Evolutionary conservation across 768 basidiomycete species (phyloP).

Genomic region (Podaxis mareebaensis): DNA sequence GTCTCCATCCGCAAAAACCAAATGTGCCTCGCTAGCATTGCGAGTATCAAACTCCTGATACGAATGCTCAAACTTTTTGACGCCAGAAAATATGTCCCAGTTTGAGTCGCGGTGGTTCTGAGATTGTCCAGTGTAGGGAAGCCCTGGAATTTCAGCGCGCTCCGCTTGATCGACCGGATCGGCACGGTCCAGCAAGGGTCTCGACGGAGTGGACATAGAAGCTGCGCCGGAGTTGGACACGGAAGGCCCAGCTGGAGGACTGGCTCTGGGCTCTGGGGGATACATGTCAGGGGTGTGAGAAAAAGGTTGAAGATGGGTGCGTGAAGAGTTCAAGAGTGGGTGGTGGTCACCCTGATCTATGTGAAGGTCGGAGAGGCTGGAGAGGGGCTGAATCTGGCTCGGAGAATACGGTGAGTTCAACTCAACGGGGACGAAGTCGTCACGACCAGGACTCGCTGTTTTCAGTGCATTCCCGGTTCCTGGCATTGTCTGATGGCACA

Average conservation of each 20-base stretch:
- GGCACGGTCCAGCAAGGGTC: background rate
- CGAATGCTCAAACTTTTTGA: conserved; percentile 51
- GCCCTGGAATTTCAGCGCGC: conserved; percentile 14
- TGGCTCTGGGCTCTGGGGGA: background rate
- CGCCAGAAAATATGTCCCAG: conserved; percentile 53
- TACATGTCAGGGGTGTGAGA: background rate
- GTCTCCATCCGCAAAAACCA: conserved; percentile 64
- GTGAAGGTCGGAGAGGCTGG: background rate
- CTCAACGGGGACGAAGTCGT: background rate
- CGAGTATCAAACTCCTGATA: conserved; percentile 61
- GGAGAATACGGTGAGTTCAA: background rate
- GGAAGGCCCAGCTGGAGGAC: background rate
- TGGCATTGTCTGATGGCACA: background rate
- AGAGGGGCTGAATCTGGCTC: background rate
- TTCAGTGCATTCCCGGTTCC: background rate
- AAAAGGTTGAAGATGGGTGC: conserved; percentile 6
- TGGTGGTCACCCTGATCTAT: conserved; percentile 7
- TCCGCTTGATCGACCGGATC: conserved; percentile 12
- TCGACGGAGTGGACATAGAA: background rate
- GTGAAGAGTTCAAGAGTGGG: conserved; percentile 7
- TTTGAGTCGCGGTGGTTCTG: conserved; percentile 32
- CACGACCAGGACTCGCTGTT: background rate
- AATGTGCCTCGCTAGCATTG: conserved; percentile 50
- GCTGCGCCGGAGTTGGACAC: background rate
- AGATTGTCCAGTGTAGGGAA: conserved; percentile 1